These are phyloP conservation scores for Euphorbia celastroides DNA, from an alignment of 441 rosid genomes.

Conservation along the genomic window DNA sequence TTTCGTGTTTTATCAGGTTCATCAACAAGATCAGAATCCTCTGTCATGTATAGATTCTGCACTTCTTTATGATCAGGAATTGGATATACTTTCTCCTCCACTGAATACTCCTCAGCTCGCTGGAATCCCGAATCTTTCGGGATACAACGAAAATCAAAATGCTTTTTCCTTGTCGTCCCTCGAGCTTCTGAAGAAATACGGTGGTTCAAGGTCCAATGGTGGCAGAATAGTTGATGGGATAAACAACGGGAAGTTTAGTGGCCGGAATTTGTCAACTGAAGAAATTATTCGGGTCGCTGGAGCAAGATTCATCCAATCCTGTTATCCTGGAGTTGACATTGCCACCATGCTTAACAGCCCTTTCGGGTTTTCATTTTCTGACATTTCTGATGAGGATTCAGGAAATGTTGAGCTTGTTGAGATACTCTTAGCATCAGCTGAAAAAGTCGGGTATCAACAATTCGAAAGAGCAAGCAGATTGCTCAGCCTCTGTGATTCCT, in stretches of 20 bases:
- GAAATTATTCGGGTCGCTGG: conserved; percentile 46
- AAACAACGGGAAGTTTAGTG: conserved; percentile 2
- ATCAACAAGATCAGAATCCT: conserved; percentile 16
- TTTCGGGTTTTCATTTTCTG: conserved; percentile 21
- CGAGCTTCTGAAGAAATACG: conserved; percentile 31
- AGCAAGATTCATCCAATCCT: conserved; percentile 34
- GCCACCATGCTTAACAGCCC: conserved; percentile 22
- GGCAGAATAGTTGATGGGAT: conserved; percentile 23
- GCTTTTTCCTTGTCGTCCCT: conserved; percentile 30
- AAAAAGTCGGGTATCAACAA: conserved; percentile 37
- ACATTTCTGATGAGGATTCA: conserved; percentile 28
- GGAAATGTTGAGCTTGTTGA: conserved; percentile 35
- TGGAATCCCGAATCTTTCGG: conserved; percentile 9
- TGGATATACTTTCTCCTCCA: conserved; percentile 20
- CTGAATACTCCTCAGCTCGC: conserved; percentile 13
- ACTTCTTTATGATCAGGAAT: conserved; percentile 13
- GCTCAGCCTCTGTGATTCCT: conserved; percentile 29
- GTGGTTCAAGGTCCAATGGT: conserved; percentile 20
- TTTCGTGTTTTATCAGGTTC: conserved; percentile 15
- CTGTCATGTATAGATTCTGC: conserved; percentile 16
- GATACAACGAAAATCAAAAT: conserved; percentile 16
- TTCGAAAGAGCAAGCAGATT: conserved; percentile 37
- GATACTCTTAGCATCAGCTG: conserved; percentile 42
- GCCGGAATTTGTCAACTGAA: conserved; percentile 27
- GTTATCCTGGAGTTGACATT: conserved; percentile 12